phyloP scores from a whole-genome alignment of 2,329 filamentous ascomycete genomes.

The Neoascochyta sp. region DNA sequence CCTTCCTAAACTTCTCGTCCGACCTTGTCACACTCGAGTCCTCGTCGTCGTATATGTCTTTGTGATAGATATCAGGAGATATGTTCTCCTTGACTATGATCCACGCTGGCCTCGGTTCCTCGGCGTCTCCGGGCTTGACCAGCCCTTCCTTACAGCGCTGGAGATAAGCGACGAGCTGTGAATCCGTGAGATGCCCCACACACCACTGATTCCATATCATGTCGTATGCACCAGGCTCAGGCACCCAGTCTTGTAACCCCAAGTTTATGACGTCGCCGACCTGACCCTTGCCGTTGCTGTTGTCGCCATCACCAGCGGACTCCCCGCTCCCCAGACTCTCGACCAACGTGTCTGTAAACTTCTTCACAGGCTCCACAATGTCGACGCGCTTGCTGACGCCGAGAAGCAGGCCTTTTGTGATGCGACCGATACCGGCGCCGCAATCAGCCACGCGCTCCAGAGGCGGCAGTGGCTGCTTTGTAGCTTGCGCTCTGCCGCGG shows the following conservation, averaged over 20 bases:
- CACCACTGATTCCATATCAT: conserved; percentile 93
- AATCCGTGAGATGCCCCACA: conserved; percentile 73
- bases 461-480: conserved; percentile 22
- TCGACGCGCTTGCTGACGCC: conserved; percentile 69
- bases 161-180: conserved; percentile 66
- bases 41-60: conserved; percentile 69
- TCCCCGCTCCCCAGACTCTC: conserved; percentile 20
- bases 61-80: conserved; percentile 48
- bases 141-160: conserved; percentile 55
- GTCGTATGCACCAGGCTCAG: conserved; percentile 57
- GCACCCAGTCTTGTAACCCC: conserved; percentile 70
- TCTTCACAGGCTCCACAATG: conserved; percentile 77
- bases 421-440: conserved; percentile 72
- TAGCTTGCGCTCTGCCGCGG: conserved; percentile 27
- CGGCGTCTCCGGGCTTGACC: conserved; percentile 22
- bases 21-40: conserved; percentile 77
- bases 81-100: conserved; percentile 82
- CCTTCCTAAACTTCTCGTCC: conserved; percentile 64
- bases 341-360: conserved; percentile 66
- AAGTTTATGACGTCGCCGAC: conserved; percentile 65
- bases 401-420: conserved; percentile 74
- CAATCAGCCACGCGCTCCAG: conserved; percentile 53
- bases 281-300: conserved; percentile 39
- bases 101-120: conserved; percentile 44
- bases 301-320: conserved; percentile 19